Conservation (phyloP, 2,329 filamentous ascomycete species). For the Claviceps citrina region DNA sequence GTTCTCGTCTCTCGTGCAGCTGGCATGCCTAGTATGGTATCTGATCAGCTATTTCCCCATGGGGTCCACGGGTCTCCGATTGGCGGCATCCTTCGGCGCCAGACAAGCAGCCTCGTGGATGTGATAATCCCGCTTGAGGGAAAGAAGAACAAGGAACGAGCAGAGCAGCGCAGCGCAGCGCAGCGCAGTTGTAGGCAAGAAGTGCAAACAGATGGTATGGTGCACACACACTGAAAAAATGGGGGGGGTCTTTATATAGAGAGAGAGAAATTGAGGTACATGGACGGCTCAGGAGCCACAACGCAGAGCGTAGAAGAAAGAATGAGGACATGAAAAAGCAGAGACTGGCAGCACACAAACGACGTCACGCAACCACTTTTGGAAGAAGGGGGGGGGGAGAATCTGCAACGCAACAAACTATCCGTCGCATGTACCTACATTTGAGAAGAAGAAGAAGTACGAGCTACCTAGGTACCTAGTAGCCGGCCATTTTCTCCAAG, state of each 20-base stretch:
- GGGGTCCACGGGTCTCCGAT: slow-evolving; percentile 74
- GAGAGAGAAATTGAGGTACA: neutral
- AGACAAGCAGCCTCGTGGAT: slow-evolving; percentile 79
- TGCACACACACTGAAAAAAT: no score
- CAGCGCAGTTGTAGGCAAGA: neutral
- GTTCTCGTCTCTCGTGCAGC: slow-evolving; percentile 67
- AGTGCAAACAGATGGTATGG: no score
- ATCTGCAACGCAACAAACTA: no score
- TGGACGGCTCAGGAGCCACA: neutral
- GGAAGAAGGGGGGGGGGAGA: no score
- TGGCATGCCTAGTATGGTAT: slow-evolving; percentile 79
- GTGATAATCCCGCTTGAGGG: slow-evolving; percentile 31
- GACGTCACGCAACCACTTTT: no score
- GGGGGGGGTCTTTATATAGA: neutral
- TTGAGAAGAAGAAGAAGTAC: no score
- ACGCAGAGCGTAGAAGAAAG: no score
- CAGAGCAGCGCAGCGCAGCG: neutral
- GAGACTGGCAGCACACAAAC: no score
- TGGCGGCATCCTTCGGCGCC: slow-evolving; percentile 75
- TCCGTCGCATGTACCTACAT: no score
- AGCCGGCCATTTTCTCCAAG: no score
- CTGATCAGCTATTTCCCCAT: slow-evolving; percentile 95
- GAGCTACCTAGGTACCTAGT: no score
- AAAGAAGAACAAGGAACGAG: neutral
- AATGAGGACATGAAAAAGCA: no score